phyloP scores from a whole-genome alignment of 495 filamentous ascomycete species.

The Bacidia gigantensis region DNA sequence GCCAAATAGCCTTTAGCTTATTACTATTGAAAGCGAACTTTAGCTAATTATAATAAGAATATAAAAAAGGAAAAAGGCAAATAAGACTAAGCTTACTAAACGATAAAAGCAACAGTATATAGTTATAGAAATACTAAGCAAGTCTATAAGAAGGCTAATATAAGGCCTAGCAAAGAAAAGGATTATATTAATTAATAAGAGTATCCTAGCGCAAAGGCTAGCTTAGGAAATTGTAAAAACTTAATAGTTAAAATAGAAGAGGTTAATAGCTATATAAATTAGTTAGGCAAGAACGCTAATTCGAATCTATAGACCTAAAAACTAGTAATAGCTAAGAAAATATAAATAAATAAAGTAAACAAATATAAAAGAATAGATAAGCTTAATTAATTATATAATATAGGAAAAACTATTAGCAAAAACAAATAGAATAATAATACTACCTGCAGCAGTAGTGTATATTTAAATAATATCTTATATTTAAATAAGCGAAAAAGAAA shows the following conservation, averaged over 20 bases:
- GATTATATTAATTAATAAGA: neutral
- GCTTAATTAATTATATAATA: neutral
- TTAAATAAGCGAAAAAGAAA: neutral
- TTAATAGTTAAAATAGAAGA: neutral
- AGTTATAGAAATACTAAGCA: conserved; percentile 16
- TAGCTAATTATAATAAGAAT: neutral
- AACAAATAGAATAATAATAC: neutral
- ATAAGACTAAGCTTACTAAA: neutral
- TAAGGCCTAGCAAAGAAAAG: conserved; percentile 14
- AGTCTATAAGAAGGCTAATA: conserved; percentile 19
- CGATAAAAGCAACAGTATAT: conserved; percentile 18
- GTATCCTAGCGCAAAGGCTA: neutral
- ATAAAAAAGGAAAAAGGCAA: conserved; percentile 2
- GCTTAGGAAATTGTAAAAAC: neutral
- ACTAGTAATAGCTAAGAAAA: neutral
- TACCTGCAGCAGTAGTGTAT: neutral
- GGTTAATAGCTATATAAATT: neutral
- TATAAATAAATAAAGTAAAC: neutral
- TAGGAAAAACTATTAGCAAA: neutral
- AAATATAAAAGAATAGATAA: neutral
- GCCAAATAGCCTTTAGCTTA: too few relatives aligned
- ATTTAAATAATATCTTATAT: neutral
- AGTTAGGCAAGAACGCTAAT: neutral
- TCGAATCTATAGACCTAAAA: neutral
- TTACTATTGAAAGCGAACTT: too few relatives aligned